Evolutionary conservation across 2,329 filamentous ascomycete species (phyloP).

Genomic region (Cytospora mali): DNA sequence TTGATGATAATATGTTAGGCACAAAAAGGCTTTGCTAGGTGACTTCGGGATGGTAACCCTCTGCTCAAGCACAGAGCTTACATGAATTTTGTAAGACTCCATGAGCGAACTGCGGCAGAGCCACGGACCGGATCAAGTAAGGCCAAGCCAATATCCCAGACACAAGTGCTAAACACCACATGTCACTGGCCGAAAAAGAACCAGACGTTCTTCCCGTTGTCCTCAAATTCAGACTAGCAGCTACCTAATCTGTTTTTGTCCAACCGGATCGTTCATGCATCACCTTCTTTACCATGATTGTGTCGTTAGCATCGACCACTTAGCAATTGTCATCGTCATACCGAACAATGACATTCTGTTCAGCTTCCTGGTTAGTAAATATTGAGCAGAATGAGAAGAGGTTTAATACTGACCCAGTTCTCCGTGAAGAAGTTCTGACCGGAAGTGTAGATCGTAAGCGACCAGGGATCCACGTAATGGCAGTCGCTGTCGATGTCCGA

Average conservation of each 20-base stretch:
- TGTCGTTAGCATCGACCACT: not conserved
- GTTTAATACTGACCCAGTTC: not conserved
- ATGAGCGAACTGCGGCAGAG: no score
- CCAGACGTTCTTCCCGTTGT: not conserved
- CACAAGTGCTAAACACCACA: not conserved
- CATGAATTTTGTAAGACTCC: no score
- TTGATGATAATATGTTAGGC: no score
- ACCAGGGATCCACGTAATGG: not conserved
- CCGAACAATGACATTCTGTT: slow-evolving; percentile 17
- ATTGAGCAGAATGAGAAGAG: not conserved
- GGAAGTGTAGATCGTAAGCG: not conserved
- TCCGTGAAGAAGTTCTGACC: slow-evolving; percentile 18
- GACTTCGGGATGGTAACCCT: not conserved
- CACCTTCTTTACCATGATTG: no score
- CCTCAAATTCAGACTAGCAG: not conserved
- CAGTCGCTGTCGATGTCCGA: slow-evolving; percentile 9
- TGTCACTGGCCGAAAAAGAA: not conserved
- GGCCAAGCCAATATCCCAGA: no score
- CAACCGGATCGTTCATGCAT: not conserved
- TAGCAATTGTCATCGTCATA: slow-evolving; percentile 4
- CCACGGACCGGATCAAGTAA: no score
- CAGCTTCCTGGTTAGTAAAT: not conserved
- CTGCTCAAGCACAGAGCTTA: not conserved
- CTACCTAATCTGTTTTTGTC: not conserved
- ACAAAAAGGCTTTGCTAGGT: not conserved